Base-by-base conservation (phyloP, 768 basidiomycete genomes). In the Lactarius hatsudake region DNA sequence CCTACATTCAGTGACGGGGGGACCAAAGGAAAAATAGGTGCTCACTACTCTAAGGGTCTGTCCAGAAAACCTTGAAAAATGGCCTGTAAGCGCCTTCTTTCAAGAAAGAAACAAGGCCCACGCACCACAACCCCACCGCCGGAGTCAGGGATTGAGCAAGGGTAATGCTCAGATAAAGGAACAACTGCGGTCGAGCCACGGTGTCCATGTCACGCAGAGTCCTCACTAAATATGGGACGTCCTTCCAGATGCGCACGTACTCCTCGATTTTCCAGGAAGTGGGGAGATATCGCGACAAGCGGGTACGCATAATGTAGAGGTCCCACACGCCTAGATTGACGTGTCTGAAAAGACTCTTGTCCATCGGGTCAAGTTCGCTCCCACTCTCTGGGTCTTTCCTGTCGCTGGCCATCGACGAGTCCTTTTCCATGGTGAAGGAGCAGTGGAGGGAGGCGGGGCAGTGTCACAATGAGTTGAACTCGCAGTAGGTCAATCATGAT, bases 161-260 rank as follows among this genome's bases (percentile, higher is more conserved):
- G 9, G 34, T 32, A 12, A 67, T 30, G 10, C 26, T 53, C 8
- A 67, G 34, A 26, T 67, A 67, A 17, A 64, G 53, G 13, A 56
- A 45, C 7, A 67, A 34, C 26, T 60, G 53, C 3, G 62, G 53
- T 58, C 53, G 53, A 4, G 66, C 58, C 10, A 67, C 51, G 1
- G 62, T 4, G 8, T 58, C 40, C 23, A 67, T 59, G n/a, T 67
- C 66, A 17, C 54, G 43, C 17, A 67, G 12, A 86, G 91, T 90
- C 34, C 82, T 80, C 83, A 84, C 83, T 12, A 18, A 20, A 53
- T 38, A 54, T 20, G 51, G 51, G 26, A 53, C 9, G 36, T 54
- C 51, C 15, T 53, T 26, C 51, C 51, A 26, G 12, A 53, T 26
- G 5, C 23, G 51, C 26, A 5, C 1, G 23, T 53, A 53, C 51